A percentile compares a stretch with the other conserved stretches of the same genome.
Evolutionary conservation across 306 rosid genomes (phyloP).

Genomic region (Oxytropis ochrocephala): DNA sequence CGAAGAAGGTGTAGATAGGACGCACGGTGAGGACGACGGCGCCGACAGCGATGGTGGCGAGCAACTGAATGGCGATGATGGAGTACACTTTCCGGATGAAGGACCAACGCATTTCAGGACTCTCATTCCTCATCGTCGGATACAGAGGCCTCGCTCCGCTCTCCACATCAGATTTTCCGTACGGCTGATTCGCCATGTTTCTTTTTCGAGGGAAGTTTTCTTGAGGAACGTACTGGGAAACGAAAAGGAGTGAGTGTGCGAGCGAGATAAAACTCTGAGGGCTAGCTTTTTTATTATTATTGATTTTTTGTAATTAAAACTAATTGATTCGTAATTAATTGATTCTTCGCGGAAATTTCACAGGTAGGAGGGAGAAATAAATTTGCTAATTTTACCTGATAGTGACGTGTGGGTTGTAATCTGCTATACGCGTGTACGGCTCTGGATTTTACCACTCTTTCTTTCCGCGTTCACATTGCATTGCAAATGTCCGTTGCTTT

Average conservation of each 20-base stretch:
- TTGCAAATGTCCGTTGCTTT: no score
- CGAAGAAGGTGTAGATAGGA: constrained; percentile 62
- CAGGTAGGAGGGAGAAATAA: background rate
- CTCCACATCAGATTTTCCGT: constrained; percentile 55
- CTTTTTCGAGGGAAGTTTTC: background rate
- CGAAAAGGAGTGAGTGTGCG: no score
- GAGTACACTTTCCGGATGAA: constrained; percentile 85
- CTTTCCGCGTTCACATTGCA: no score
- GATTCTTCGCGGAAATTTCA: background rate
- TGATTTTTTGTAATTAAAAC: no score
- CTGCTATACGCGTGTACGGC: background rate
- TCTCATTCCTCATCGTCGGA: constrained; percentile 89
- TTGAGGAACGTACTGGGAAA: background rate
- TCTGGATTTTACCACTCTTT: background rate
- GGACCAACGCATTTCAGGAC: constrained; percentile 86
- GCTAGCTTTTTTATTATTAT: no score
- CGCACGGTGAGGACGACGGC: constrained; percentile 57
- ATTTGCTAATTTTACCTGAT: background rate
- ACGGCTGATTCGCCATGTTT: constrained; percentile 26
- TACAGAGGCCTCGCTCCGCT: constrained; percentile 60
- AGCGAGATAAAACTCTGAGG: background rate
- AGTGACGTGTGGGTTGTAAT: background rate
- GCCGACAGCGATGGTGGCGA: constrained; percentile 76
- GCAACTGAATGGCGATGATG: constrained; percentile 59
- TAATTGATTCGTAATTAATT: background rate